Conservation (phyloP, 305 asterid species). For the Stenogyne calaminthoides region DNA sequence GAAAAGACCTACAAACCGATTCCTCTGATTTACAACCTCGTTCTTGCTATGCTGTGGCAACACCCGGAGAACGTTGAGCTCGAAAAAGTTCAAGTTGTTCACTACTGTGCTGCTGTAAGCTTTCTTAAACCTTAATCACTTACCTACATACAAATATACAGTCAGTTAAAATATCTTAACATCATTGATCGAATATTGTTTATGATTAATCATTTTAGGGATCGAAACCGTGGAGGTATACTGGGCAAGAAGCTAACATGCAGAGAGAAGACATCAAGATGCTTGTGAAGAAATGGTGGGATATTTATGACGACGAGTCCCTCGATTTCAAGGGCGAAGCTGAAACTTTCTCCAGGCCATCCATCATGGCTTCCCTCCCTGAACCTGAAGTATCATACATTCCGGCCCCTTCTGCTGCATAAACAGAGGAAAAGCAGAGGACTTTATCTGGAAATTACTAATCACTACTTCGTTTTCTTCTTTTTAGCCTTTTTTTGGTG, state of each 20-base stretch:
- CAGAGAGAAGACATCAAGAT: conserved; percentile 43
- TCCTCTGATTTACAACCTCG: conserved; percentile 39
- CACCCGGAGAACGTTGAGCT: conserved; percentile 43
- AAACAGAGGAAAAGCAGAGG: not conserved
- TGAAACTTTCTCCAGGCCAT: conserved; percentile 28
- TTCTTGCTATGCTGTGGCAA: conserved; percentile 46
- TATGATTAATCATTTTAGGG: conserved; percentile 26
- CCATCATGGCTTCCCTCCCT: conserved; percentile 35
- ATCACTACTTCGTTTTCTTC: conserved; percentile 11
- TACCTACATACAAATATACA: not conserved
- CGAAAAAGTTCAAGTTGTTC: conserved; percentile 41
- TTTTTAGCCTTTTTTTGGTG: conserved; percentile 27
- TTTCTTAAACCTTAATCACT: not conserved
- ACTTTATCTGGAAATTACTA: not conserved
- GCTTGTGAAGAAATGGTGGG: conserved; percentile 53
- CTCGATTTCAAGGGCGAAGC: conserved; percentile 35
- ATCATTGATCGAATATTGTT: not conserved
- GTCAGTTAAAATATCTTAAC: not conserved
- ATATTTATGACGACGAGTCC: conserved; percentile 36
- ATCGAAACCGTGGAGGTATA: conserved; percentile 53
- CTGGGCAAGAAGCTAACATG: conserved; percentile 47
- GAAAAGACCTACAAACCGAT: conserved; percentile 39
- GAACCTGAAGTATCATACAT: conserved; percentile 41
- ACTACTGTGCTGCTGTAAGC: conserved; percentile 45
- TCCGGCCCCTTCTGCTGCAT: conserved; percentile 48